Percentiles rank a stretch among this genome's conserved stretches.
phyloP scores from a whole-genome alignment of 208 protist species.

The Acanthamoeba castellanii region DNA sequence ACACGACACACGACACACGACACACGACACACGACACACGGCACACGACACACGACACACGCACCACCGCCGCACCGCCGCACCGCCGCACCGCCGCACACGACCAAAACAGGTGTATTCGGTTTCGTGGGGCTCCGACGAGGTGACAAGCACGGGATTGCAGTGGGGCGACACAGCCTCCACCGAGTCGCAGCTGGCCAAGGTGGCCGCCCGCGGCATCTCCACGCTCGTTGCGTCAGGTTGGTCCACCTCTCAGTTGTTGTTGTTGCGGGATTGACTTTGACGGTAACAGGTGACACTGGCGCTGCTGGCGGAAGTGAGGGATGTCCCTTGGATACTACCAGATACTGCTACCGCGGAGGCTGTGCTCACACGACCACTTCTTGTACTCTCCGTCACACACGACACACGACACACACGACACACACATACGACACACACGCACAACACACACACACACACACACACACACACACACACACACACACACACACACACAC shows the following conservation, averaged over 20 bases:
- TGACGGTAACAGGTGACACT: background rate
- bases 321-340: background rate
- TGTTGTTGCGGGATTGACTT: background rate
- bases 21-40: too few species aligned
- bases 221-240: background rate
- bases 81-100: too few species aligned
- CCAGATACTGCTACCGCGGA: background rate
- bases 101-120: conserved; percentile 9
- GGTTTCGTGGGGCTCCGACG: background rate
- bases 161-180: background rate
- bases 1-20: too few species aligned
- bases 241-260: background rate
- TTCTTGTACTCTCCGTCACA: background rate
- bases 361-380: background rate
- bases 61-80: too few species aligned
- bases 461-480: too few species aligned
- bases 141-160: background rate
- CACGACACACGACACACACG: too few species aligned
- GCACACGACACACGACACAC: too few species aligned
- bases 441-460: too few species aligned
- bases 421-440: too few species aligned
- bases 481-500: too few species aligned
- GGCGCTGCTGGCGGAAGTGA: background rate
- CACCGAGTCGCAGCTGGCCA: conserved; percentile 6
- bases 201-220: background rate